These are phyloP conservation scores for Neotropicomus parvogracilis DNA, from an alignment of 1,284 basidiomycete species.

Conservation along the genomic window DNA sequence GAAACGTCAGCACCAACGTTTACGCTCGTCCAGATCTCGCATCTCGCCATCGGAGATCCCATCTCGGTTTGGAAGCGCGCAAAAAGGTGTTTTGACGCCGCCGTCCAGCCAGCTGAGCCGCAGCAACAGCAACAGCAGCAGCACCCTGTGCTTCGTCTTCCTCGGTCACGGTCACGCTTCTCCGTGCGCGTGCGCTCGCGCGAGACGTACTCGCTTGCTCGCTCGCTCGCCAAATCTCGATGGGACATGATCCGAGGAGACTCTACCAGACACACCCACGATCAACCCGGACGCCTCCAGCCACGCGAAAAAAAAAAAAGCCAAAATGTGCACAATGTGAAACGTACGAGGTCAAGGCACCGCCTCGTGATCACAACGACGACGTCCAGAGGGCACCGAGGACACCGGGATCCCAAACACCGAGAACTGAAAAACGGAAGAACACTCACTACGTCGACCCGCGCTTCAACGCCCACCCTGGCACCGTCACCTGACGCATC, in stretches of 20 bases:
- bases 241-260: conserved; percentile 5
- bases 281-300: conserved; percentile 9
- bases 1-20: too few species aligned
- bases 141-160: neutral
- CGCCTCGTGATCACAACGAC: neutral
- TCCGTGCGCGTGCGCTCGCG: neutral
- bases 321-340: conserved; percentile 3
- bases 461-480: conserved; percentile 12
- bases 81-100: neutral
- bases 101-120: conserved; percentile 1
- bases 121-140: too few species aligned
- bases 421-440: neutral
- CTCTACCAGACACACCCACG: conserved; percentile 4
- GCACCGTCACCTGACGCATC: conserved; percentile 28
- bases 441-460: conserved; percentile 23
- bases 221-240: conserved; percentile 15
- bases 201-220: too few species aligned
- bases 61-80: neutral
- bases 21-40: neutral
- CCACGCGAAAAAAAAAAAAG: neutral
- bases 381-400: conserved; percentile 6
- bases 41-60: conserved; percentile 10
- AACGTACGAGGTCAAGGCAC: neutral
- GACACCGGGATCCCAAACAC: neutral
- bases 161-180: conserved; percentile 1